These are phyloP conservation scores for Bretschneidera sinensis DNA, from an alignment of 345 rosid species.

Conservation along the genomic window DNA sequence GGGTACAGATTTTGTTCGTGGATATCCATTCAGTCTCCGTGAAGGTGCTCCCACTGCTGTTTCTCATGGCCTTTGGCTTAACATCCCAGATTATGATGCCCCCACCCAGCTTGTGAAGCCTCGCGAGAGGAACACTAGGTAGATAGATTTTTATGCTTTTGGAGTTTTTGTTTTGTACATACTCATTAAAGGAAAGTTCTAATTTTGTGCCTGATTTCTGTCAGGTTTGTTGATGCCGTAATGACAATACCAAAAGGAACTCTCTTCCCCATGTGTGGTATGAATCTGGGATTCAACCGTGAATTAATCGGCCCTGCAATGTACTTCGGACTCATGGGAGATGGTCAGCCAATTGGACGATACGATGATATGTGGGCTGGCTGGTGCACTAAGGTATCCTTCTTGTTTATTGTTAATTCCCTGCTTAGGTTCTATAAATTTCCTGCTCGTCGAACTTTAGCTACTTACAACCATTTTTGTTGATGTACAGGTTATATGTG, in stretches of 20 bases:
- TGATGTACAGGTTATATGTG: constrained; percentile 59
- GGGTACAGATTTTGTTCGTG: constrained; percentile 91
- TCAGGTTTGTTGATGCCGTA: constrained; percentile 75
- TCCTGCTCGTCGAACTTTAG: neutral
- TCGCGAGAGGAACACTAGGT: constrained; percentile 83
- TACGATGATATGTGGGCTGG: constrained; percentile 36
- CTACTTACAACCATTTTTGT: neutral
- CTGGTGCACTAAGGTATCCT: constrained; percentile 19
- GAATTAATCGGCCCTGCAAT: constrained; percentile 45
- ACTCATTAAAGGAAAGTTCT: neutral
- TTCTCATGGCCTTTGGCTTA: constrained; percentile 94
- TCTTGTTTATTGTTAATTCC: too few species aligned
- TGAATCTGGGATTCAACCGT: constrained; percentile 79
- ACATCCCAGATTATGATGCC: constrained; percentile 93
- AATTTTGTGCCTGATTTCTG: constrained; percentile 8
- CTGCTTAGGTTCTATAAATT: too few species aligned
- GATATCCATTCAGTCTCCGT: constrained; percentile 91
- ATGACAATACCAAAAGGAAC: constrained; percentile 85
- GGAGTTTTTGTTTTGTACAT: neutral
- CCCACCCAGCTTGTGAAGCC: constrained; percentile 96
- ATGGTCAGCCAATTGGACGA: constrained; percentile 42
- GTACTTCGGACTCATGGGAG: constrained; percentile 45
- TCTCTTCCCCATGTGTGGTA: constrained; percentile 90
- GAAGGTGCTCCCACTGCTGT: constrained; percentile 85
- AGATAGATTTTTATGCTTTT: neutral